phyloP scores from a whole-genome alignment of 2,329 filamentous ascomycete genomes.

The Cercospora sp. region DNA sequence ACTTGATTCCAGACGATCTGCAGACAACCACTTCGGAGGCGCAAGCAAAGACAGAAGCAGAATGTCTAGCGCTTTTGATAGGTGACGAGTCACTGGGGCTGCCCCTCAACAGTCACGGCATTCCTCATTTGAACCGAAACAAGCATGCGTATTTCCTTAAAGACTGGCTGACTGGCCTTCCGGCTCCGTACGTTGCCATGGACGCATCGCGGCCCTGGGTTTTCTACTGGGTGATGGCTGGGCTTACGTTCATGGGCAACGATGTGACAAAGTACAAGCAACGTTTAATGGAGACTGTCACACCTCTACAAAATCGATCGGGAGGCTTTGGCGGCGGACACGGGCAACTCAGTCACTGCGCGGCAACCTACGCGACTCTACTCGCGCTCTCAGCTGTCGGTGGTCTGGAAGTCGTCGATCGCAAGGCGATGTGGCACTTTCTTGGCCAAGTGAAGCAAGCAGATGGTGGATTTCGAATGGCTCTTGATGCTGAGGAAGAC shows the following conservation, averaged over 20 bases:
- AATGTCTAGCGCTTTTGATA: constrained; percentile 34
- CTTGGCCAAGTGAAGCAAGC: constrained; percentile 81
- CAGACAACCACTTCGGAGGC: constrained; percentile 30
- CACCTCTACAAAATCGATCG: constrained; percentile 74
- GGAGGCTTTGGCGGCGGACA: constrained; percentile 95
- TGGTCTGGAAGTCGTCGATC: constrained; percentile 73
- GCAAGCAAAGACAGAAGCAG: constrained; percentile 25
- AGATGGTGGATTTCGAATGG: constrained; percentile 87
- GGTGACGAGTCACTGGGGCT: constrained; percentile 44
- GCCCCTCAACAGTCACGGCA: constrained; percentile 64
- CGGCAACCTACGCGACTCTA: constrained; percentile 81
- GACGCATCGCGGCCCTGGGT: constrained; percentile 93
- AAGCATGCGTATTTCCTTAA: constrained; percentile 63
- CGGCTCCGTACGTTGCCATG: constrained; percentile 67
- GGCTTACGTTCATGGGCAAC: constrained; percentile 72
- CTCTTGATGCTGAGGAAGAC: constrained; percentile 84
- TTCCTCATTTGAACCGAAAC: constrained; percentile 70
- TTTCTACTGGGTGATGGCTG: constrained; percentile 86
- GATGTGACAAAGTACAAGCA: constrained; percentile 67
- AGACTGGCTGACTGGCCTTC: constrained; percentile 59
- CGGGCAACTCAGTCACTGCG: constrained; percentile 84
- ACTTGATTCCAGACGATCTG: constrained; percentile 31
- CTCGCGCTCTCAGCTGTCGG: constrained; percentile 78
- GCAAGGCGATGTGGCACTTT: constrained; percentile 87
- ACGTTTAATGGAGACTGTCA: constrained; percentile 67